Evolutionary conservation across 1,139 yeast species (phyloP), one percentile per base, ranked within the genome.

Genomic region (Kurtzmaniella quercitrusa): DNA sequence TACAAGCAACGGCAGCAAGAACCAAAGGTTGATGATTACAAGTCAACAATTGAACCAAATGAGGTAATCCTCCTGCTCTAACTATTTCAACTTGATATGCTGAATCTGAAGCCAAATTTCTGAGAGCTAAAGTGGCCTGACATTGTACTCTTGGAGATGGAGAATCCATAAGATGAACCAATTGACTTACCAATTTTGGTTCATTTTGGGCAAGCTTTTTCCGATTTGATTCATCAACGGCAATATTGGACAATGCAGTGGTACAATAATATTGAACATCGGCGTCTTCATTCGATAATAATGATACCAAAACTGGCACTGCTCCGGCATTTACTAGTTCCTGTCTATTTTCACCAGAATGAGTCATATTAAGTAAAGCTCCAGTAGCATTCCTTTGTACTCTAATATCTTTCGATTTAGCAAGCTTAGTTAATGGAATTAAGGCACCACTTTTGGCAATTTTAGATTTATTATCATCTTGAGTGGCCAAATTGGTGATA

Each of bases 351-450:
- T 91, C 98, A 52, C 87, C 90, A 17, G 96, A 88, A 62, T 93
- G 99, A 38, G 99, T 93, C 99, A 93, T 93, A 66, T 93, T 93
- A 53, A 93, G 76, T 58, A 93, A 73, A 0, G 98, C 98, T 41
- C 99, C 99, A 6, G 99, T 93, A 34, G 98, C 98, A 59, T 93
- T 93, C 66, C 99, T 80, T 70, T 93, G 98, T 6, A 93, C 99
- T 57, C 99, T 81, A 56, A 90, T 82, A 66, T 93, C 98, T 62
- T 86, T 86, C 7, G 96, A 87, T 63, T 86, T 89, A 15, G 98
- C 98, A 51, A 93, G 76, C 63, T 89, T 89, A 1, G 98, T 91
- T 57, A 93, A 76, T 6, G 98, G 98, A 38, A 88, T 82, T 46
- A 93, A 74, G 1, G 98, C 98, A n/a, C 98, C 99, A 36, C 95